Evolutionary conservation across 441 rosid genomes (phyloP).

Genomic region (Arabidopsis hybrid): DNA sequence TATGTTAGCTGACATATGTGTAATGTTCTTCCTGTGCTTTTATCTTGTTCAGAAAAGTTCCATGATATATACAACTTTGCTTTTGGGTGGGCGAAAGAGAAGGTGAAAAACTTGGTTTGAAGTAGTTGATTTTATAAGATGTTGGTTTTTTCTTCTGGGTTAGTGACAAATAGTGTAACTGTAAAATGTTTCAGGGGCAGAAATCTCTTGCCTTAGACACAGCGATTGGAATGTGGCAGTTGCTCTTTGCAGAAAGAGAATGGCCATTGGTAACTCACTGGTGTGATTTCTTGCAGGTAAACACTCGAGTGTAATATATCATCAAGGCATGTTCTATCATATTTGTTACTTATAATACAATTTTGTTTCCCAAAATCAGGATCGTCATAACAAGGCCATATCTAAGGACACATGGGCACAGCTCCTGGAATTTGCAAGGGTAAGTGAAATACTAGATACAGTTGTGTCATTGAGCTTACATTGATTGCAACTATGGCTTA

Average conservation of each 20-base stretch:
- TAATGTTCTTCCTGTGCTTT: slow-evolving; percentile 38
- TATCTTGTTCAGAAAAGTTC: slow-evolving; percentile 77
- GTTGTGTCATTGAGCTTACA: slow-evolving; percentile 2
- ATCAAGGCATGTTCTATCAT: slow-evolving; percentile 20
- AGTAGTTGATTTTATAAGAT: not conserved
- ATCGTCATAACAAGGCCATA: slow-evolving; percentile 91
- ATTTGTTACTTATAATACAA: slow-evolving; percentile 26
- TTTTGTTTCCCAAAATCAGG: slow-evolving; percentile 54
- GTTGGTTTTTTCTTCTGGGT: not conserved
- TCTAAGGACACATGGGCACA: slow-evolving; percentile 98
- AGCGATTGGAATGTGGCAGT: slow-evolving; percentile 98
- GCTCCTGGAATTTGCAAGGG: slow-evolving; percentile 86
- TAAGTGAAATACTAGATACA: slow-evolving; percentile 42
- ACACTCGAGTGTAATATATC: slow-evolving; percentile 7
- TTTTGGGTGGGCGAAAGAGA: slow-evolving; percentile 99
- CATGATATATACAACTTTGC: slow-evolving; percentile 94
- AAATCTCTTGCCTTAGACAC: slow-evolving; percentile 96
- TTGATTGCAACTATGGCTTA: slow-evolving; percentile 24
- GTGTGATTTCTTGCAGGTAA: slow-evolving; percentile 97
- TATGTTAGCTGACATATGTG: slow-evolving; percentile 27
- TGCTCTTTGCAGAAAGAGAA: slow-evolving; percentile 86
- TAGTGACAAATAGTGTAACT: slow-evolving; percentile 3
- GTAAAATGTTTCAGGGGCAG: slow-evolving; percentile 72
- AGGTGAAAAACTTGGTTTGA: slow-evolving; percentile 54
- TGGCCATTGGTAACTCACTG: slow-evolving; percentile 90